Evolutionary conservation across 2,329 filamentous ascomycete species (phyloP).

Genomic region (Neoascochyta sp.): DNA sequence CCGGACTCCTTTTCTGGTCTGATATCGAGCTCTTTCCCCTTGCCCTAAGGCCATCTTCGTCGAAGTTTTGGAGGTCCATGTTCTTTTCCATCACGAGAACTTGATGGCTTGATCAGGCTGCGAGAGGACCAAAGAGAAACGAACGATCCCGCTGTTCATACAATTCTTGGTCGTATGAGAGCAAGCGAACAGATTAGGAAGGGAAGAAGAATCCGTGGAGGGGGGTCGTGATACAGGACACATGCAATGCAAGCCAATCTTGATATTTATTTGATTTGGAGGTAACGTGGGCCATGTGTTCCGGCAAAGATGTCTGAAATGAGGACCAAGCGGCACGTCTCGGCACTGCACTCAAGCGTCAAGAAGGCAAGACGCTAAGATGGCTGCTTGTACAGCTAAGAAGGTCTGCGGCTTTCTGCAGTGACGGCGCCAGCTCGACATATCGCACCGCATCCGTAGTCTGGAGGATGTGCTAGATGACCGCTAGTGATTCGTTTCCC

Average conservation of each 20-base stretch:
- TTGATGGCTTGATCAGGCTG: background rate
- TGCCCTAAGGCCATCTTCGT: conserved; percentile 21
- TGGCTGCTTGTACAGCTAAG: conserved; percentile 17
- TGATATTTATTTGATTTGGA: conserved; percentile 27
- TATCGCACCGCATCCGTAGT: conserved; percentile 31
- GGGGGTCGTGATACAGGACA: conserved; percentile 26
- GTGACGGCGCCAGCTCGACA: conserved; percentile 28
- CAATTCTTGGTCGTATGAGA: conserved; percentile 6
- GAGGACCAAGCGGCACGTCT: conserved; percentile 16
- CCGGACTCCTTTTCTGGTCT: conserved; percentile 19
- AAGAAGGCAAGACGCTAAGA: conserved; percentile 14
- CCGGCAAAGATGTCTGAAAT: conserved; percentile 23
- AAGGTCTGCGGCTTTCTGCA: conserved; percentile 27
- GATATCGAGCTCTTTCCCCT: conserved; percentile 21
- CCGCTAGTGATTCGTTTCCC: conserved; percentile 21
- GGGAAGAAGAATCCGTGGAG: conserved; percentile 15
- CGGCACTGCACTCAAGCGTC: conserved; percentile 18
- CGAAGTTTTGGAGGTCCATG: conserved; percentile 26
- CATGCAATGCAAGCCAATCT: conserved; percentile 37
- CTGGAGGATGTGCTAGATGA: conserved; percentile 17
- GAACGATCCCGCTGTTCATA: conserved; percentile 3
- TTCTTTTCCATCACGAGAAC: conserved; percentile 28
- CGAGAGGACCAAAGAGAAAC: conserved; percentile 1
- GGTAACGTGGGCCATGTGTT: conserved; percentile 33
- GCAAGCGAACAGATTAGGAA: conserved; percentile 16